These are phyloP conservation scores for Coemansia erecta DNA, from an alignment of 192 early-diverging fungal species.

Conservation along the genomic window DNA sequence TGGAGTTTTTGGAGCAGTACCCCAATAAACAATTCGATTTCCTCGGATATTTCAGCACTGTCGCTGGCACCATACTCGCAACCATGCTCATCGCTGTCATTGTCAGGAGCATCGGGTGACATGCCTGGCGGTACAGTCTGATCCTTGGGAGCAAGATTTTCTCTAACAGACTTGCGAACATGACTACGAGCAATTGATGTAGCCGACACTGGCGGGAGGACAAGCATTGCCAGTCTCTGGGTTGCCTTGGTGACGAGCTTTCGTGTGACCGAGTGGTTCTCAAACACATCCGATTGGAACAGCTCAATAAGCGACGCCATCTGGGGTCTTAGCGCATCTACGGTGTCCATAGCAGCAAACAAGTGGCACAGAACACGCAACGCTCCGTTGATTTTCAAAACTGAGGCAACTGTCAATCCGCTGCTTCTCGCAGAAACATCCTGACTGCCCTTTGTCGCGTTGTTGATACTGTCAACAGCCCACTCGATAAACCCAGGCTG, in stretches of 20 bases:
- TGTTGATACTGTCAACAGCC: slow-evolving; percentile 49
- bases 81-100: slow-evolving; percentile 10
- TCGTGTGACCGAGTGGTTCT: slow-evolving; percentile 70
- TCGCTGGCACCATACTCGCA: slow-evolving; percentile 31
- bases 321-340: slow-evolving; percentile 9
- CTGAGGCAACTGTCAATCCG: slow-evolving; percentile 22
- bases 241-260: slow-evolving; percentile 81
- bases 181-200: slow-evolving; percentile 62
- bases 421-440: neutral
- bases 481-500: slow-evolving; percentile 71
- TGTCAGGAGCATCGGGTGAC: neutral
- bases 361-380: slow-evolving; percentile 47
- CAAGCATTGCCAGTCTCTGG: slow-evolving; percentile 80
- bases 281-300: slow-evolving; percentile 51
- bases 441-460: slow-evolving; percentile 7
- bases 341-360: slow-evolving; percentile 40
- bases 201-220: slow-evolving; percentile 67
- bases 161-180: slow-evolving; percentile 16
- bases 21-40: slow-evolving; percentile 79
- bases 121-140: neutral
- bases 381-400: slow-evolving; percentile 38
- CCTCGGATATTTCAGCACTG: slow-evolving; percentile 74
- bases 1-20: slow-evolving; percentile 79
- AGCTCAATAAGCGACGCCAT: slow-evolving; percentile 28
- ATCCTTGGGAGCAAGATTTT: slow-evolving; percentile 13